Evolutionary conservation across 2,329 filamentous ascomycete species (phyloP).

Genomic region (Colletotrichum sp.): DNA sequence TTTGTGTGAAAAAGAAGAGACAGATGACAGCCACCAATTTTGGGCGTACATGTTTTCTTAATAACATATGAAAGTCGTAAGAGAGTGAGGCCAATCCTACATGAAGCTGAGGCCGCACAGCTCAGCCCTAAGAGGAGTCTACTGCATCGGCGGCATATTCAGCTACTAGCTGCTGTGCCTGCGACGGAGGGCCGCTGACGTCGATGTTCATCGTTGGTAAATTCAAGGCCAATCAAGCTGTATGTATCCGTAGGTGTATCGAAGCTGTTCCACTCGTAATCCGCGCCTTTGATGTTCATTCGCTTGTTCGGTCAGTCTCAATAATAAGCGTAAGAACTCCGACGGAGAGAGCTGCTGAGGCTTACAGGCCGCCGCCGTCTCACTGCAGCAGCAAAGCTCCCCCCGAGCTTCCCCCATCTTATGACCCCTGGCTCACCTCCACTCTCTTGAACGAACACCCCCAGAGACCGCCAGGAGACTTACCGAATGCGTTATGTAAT

Average conservation of each 20-base stretch:
- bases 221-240: not conserved
- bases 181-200: not conserved
- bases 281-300: not conserved
- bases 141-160: not conserved
- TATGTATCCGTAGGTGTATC: not conserved
- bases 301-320: not conserved
- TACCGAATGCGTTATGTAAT: conserved; percentile 8
- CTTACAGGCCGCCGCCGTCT: not conserved
- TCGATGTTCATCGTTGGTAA: not conserved
- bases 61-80: not conserved
- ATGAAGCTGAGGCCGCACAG: not conserved
- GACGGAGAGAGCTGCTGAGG: not conserved
- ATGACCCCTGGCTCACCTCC: not conserved
- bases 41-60: not conserved
- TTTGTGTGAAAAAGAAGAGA: not conserved
- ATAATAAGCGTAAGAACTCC: not conserved
- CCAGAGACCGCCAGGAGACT: not conserved
- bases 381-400: not conserved
- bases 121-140: not conserved
- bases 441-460: not conserved
- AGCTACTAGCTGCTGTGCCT: not conserved
- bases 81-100: not conserved
- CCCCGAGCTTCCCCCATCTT: not conserved
- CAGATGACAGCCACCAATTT: not conserved
- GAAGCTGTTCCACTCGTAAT: not conserved